These are phyloP conservation scores for Hyaloscypha variabilis DNA, from an alignment of 495 filamentous ascomycete genomes.

Conservation along the genomic window DNA sequence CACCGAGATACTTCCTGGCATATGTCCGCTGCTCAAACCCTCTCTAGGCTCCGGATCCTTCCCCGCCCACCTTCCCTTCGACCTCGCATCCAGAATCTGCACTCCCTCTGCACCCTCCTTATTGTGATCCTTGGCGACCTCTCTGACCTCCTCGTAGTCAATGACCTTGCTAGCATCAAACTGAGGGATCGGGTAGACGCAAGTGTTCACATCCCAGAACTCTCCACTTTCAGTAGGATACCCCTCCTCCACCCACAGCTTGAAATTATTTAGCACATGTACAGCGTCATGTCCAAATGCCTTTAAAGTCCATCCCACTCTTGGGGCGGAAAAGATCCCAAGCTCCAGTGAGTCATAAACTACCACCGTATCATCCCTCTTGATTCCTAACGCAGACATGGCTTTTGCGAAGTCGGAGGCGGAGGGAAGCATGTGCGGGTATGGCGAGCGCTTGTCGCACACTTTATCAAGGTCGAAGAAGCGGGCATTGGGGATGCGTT, in stretches of 20 bases:
- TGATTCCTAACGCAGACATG: constrained; percentile 87
- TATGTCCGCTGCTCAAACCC: constrained; percentile 87
- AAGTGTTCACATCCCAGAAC: constrained; percentile 60
- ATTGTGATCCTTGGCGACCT: constrained; percentile 70
- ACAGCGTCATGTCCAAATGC: constrained; percentile 91
- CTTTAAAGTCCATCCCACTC: constrained; percentile 89
- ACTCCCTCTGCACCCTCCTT: constrained; percentile 80
- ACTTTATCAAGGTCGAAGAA: constrained; percentile 96
- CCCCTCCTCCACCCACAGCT: constrained; percentile 81
- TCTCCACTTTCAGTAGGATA: constrained; percentile 80
- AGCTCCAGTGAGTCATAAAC: constrained; percentile 89
- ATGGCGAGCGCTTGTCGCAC: constrained; percentile 83
- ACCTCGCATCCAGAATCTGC: constrained; percentile 89
- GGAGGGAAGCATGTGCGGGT: constrained; percentile 95
- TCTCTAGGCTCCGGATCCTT: constrained; percentile 84
- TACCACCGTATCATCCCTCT: constrained; percentile 82
- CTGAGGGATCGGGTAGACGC: constrained; percentile 55
- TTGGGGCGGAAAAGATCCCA: constrained; percentile 91
- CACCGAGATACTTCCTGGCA: constrained; percentile 84
- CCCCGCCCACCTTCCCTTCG: constrained; percentile 77
- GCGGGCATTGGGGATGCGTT: constrained; percentile 82
- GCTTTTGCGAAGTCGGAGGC: constrained; percentile 78
- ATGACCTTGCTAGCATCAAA: constrained; percentile 51
- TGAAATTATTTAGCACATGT: constrained; percentile 93
- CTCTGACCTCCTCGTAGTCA: constrained; percentile 76